A percentile compares a stretch with the other conserved stretches of the same genome.
These are phyloP conservation scores for Monilinia polystroma DNA, from an alignment of 2,329 filamentous ascomycete genomes.

Conservation along the genomic window DNA sequence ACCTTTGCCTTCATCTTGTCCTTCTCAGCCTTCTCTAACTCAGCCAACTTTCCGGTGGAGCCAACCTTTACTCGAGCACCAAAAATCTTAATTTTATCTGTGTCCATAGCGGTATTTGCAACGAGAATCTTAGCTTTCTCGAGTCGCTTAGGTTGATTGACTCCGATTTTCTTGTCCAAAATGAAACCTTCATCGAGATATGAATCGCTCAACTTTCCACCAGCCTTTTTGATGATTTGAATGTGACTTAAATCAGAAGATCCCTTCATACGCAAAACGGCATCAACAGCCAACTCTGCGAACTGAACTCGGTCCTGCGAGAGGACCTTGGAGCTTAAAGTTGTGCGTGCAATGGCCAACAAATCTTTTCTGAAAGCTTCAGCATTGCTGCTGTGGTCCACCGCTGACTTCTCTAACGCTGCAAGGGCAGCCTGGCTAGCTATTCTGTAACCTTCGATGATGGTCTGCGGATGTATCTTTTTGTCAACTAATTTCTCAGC, in stretches of 20 bases:
- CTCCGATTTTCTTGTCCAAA: constrained; percentile 97
- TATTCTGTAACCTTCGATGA: constrained; percentile 99
- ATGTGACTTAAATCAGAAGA: constrained; percentile 96
- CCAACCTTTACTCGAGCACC: constrained; percentile 95
- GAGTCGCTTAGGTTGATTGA: constrained; percentile 95
- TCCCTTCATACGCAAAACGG: constrained; percentile 83
- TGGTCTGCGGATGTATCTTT: constrained; percentile 99
- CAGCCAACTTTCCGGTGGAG: constrained; percentile 94
- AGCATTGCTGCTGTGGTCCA: constrained; percentile 83
- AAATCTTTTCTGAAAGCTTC: constrained; percentile 88
- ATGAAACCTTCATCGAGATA: constrained; percentile 99
- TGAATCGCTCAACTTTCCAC: constrained; percentile 94
- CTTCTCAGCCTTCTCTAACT: constrained; percentile 94
- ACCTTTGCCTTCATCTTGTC: constrained; percentile 99
- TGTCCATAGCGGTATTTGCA: constrained; percentile 98
- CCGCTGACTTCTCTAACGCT: constrained; percentile 78
- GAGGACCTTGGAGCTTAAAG: constrained; percentile 94
- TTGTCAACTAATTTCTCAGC: constrained; percentile 96
- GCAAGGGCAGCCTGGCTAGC: constrained; percentile 84
- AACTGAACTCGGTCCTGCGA: constrained; percentile 93
- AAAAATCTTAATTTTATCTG: constrained; percentile 99
- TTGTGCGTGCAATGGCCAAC: constrained; percentile 86
- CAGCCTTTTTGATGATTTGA: constrained; percentile 99
- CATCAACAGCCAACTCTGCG: constrained; percentile 83
- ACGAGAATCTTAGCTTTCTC: constrained; percentile 98